Percentiles rank a stretch among this genome's conserved stretches.
These are phyloP conservation scores for Thielaviopsis populi DNA, from an alignment of 2,329 filamentous ascomycete species.

Conservation along the genomic window DNA sequence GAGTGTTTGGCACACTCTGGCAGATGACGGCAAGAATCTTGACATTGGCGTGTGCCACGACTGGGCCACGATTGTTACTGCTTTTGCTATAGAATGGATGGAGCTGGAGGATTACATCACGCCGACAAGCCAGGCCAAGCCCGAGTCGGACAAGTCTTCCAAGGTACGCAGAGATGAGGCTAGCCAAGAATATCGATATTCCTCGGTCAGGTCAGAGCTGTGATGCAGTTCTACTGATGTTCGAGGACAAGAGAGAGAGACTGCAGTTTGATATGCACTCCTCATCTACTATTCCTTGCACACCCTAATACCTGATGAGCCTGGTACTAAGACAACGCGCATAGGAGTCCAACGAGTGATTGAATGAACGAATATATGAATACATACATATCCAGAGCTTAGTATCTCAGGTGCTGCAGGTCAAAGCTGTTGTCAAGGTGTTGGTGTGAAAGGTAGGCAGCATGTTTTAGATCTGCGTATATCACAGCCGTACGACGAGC, in stretches of 20 bases:
- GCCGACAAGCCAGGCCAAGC: conserved; percentile 32
- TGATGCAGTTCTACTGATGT: not conserved
- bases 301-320: not conserved
- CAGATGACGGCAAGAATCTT: conserved; percentile 72
- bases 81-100: conserved; percentile 85
- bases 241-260: not conserved
- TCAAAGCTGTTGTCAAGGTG: too few relatives aligned
- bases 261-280: not conserved
- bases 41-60: conserved; percentile 68
- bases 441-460: too few relatives aligned
- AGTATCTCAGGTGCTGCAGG: not conserved
- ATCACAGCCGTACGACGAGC: not conserved
- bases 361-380: conserved; percentile 3
- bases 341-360: not conserved
- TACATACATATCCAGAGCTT: not conserved
- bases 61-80: conserved; percentile 72
- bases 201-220: not conserved
- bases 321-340: not conserved
- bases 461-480: not conserved
- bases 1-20: conserved; percentile 67
- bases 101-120: conserved; percentile 41
- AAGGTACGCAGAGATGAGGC: conserved; percentile 28
- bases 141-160: conserved; percentile 39
- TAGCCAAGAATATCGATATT: not conserved
- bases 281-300: not conserved